Percentiles rank a stretch among this genome's conserved stretches.
Evolutionary conservation across 2,329 filamentous ascomycete genomes (phyloP).

Genomic region (Diaporthe citri): DNA sequence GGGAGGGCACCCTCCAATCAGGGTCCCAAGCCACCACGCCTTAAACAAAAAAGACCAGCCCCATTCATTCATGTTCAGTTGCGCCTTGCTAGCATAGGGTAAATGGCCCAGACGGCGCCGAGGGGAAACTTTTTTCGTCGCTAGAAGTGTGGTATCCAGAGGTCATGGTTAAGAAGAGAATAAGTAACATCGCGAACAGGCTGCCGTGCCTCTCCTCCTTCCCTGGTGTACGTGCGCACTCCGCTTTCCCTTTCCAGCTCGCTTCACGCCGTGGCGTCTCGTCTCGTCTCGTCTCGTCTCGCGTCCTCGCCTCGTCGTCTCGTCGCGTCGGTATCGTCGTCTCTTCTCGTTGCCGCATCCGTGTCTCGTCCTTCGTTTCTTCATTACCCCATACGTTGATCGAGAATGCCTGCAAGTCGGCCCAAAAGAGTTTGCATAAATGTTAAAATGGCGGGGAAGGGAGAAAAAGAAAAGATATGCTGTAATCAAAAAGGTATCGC

Average conservation of each 20-base stretch:
- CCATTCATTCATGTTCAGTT: slow-evolving; percentile 32
- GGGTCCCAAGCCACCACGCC: slow-evolving; percentile 10
- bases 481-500: slow-evolving; percentile 23
- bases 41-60: neutral
- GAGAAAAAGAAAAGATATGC: slow-evolving; percentile 1
- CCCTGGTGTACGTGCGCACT: slow-evolving; percentile 9
- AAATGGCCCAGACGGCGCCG: slow-evolving; percentile 17
- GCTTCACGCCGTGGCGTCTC: slow-evolving; percentile 12
- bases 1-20: slow-evolving; percentile 22
- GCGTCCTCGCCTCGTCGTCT: neutral
- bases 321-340: neutral
- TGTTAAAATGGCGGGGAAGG: neutral
- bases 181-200: neutral
- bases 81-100: slow-evolving; percentile 27
- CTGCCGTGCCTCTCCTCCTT: neutral
- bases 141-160: slow-evolving; percentile 23
- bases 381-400: slow-evolving; percentile 2
- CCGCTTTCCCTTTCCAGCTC: neutral
- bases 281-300: slow-evolving; percentile 2
- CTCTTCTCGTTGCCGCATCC: neutral
- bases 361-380: slow-evolving; percentile 1
- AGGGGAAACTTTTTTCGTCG: slow-evolving; percentile 8
- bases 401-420: neutral
- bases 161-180: slow-evolving; percentile 10
- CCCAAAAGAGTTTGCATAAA: neutral